A percentile compares a stretch with the other conserved stretches of the same genome.
These are phyloP conservation scores for Schwanniomyces occidentalis DNA, from an alignment of 805 yeast genomes.

Conservation along the genomic window DNA sequence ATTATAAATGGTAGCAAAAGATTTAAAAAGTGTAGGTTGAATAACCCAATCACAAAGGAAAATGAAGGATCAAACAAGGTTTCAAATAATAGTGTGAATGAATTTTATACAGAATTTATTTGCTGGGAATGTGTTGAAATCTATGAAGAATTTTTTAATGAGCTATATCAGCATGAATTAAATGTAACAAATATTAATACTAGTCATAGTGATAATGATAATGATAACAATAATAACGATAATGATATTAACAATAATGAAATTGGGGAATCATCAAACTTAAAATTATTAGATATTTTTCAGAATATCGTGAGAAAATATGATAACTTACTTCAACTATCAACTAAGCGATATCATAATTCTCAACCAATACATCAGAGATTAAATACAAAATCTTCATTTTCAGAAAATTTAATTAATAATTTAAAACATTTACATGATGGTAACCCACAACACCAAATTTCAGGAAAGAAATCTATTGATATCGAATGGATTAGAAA, in stretches of 20 bases:
- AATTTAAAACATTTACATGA: slow-evolving; percentile 1
- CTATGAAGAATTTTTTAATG: slow-evolving; percentile 54
- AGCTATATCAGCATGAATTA: slow-evolving; percentile 18
- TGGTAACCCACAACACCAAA: not conserved
- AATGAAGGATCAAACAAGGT: not conserved
- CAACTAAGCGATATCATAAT: not conserved
- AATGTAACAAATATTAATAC: not conserved
- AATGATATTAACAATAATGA: not conserved
- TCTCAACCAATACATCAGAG: not conserved
- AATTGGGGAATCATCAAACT: slow-evolving; percentile 2
- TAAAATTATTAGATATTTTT: slow-evolving; percentile 19
- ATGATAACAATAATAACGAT: not conserved
- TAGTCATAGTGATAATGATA: slow-evolving; percentile 1
- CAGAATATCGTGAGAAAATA: slow-evolving; percentile 19
- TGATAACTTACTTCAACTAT: not conserved
- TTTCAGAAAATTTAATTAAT: slow-evolving; percentile 5
- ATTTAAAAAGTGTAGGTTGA: not conserved
- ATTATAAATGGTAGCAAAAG: slow-evolving; percentile 24
- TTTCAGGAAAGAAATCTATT: slow-evolving; percentile 1
- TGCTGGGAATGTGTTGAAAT: slow-evolving; percentile 61
- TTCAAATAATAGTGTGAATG: not conserved
- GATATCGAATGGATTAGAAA: slow-evolving; percentile 14
- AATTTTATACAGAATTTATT: slow-evolving; percentile 52
- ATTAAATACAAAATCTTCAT: slow-evolving; percentile 1
- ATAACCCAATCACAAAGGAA: not conserved